Evolutionary conservation across 306 rosid species (phyloP).

Genomic region (Lupinus albus): DNA sequence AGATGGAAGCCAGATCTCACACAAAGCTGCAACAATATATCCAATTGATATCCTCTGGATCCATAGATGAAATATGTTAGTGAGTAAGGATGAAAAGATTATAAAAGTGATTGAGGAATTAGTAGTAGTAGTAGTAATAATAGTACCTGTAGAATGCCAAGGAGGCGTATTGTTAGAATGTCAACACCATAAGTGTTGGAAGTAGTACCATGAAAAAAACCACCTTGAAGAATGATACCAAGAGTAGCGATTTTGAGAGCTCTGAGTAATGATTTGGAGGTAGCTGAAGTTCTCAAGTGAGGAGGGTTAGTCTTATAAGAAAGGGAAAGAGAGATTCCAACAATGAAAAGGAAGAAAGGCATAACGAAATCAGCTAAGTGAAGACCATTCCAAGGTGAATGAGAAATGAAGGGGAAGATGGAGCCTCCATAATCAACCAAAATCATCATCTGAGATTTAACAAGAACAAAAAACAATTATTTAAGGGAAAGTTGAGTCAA

Average conservation of each 20-base stretch:
- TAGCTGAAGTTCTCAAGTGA: conserved; percentile 49
- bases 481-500: background rate
- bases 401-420: conserved; percentile 67
- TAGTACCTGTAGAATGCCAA: conserved; percentile 84
- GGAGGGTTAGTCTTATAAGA: conserved; percentile 52
- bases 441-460: conserved; percentile 71
- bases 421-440: conserved; percentile 78
- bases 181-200: conserved; percentile 86
- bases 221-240: conserved; percentile 92
- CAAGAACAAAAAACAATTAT: too few relatives aligned
- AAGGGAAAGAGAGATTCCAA: conserved; percentile 79
- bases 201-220: conserved; percentile 82
- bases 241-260: conserved; percentile 63
- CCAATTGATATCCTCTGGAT: conserved; percentile 88
- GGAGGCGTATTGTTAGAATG: conserved; percentile 66
- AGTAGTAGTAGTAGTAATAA: too few relatives aligned
- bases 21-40: conserved; percentile 71
- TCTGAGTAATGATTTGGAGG: conserved; percentile 63
- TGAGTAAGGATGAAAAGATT: conserved; percentile 5
- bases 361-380: conserved; percentile 85
- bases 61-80: conserved; percentile 5
- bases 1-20: conserved; percentile 80
- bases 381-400: conserved; percentile 82
- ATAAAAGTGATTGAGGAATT: conserved; percentile 12
- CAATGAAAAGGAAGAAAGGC: conserved; percentile 88